Evolutionary conservation across 2,329 filamentous ascomycete species (phyloP).

Genomic region (Xylaria sp.): DNA sequence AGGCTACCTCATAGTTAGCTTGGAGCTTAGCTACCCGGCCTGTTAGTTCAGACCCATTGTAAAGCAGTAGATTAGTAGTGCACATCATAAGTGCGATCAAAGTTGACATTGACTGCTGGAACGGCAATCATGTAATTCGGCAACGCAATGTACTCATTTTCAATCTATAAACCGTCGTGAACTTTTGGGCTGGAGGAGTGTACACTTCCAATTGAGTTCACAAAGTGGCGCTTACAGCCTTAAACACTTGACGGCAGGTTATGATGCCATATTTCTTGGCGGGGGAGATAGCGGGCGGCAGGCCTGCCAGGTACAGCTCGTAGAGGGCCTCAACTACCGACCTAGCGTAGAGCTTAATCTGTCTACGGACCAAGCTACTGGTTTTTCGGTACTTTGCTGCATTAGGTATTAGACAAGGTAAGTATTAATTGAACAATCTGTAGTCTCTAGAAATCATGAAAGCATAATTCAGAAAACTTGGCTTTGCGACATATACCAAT

Average conservation of each 20-base stretch:
- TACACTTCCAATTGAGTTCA: neutral
- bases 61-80: neutral
- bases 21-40: neutral
- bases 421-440: no score
- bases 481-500: neutral
- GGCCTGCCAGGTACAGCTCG: neutral
- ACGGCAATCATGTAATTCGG: neutral
- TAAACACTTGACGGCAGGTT: neutral
- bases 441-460: no score
- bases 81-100: neutral
- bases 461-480: no score
- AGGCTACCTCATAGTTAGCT: neutral
- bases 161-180: neutral
- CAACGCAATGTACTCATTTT: neutral
- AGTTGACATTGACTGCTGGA: neutral
- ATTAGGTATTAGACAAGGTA: no score
- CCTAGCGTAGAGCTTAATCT: neutral
- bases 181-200: no score
- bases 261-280: conserved; percentile 1
- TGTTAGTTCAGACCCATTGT: neutral
- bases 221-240: neutral
- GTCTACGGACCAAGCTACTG: neutral
- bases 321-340: neutral
- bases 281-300: no score
- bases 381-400: neutral